phyloP scores from a whole-genome alignment of 441 rosid genomes.

The Mallotus japonicus region DNA sequence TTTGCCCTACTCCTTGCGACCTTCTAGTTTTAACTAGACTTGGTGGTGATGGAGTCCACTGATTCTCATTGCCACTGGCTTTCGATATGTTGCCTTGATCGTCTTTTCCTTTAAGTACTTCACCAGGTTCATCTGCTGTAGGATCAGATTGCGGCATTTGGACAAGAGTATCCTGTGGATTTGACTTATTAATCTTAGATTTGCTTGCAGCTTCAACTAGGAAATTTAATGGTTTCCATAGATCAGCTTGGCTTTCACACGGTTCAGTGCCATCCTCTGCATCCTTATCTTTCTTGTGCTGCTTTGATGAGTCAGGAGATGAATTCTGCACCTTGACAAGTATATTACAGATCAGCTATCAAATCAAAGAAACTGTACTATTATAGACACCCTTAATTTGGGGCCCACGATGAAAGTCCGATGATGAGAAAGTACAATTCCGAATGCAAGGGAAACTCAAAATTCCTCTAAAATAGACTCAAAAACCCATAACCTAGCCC shows the following conservation, averaged over 20 bases:
- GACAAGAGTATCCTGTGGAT: conserved; percentile 27
- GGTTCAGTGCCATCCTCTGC: conserved; percentile 30
- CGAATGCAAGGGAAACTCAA: no score
- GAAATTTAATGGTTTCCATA: conserved; percentile 52
- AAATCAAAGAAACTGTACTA: no score
- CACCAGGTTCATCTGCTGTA: conserved; percentile 25
- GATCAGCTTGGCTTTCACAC: conserved; percentile 43
- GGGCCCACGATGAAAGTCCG: no score
- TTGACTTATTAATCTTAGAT: conserved; percentile 40
- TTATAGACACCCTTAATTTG: no score
- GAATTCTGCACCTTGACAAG: conserved; percentile 28
- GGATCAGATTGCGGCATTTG: conserved; percentile 23
- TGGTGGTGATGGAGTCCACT: conserved; percentile 24
- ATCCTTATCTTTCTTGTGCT: conserved; percentile 20
- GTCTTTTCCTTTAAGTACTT: conserved; percentile 26
- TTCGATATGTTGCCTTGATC: conserved; percentile 33
- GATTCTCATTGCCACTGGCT: conserved; percentile 35
- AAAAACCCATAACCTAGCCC: no score
- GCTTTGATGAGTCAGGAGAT: conserved; percentile 26
- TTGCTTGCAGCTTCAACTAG: conserved; percentile 58
- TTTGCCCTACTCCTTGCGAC: conserved; percentile 29
- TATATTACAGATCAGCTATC: background rate
- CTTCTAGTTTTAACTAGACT: conserved; percentile 46
- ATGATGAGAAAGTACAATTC: no score
- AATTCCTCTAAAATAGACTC: no score